phyloP scores from a whole-genome alignment of 768 basidiomycete genomes.

The Lactarius sp. region DNA sequence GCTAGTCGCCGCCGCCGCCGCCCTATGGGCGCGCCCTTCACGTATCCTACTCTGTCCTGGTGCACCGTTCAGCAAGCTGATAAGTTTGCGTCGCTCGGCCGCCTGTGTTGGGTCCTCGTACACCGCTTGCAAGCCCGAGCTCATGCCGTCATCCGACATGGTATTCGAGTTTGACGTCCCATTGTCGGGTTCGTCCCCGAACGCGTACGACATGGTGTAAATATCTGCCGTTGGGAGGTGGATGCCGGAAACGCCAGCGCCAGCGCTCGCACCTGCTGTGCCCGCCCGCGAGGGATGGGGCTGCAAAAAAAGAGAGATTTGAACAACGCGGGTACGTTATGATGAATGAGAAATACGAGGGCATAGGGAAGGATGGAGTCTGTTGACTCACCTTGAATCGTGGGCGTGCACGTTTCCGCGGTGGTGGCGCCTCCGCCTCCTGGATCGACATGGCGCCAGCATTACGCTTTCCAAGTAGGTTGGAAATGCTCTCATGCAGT shows the following conservation, averaged over 20 bases:
- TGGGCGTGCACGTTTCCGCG: constrained; percentile 38
- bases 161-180: neutral
- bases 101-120: constrained; percentile 25
- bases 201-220: constrained; percentile 16
- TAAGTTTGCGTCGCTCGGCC: constrained; percentile 22
- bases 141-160: constrained; percentile 9
- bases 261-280: constrained; percentile 23
- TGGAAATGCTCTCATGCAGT: constrained; percentile 63
- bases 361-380: neutral
- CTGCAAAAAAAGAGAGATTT: constrained; percentile 27
- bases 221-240: neutral
- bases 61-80: constrained; percentile 23
- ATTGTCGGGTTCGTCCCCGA: constrained; percentile 19
- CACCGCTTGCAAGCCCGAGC: constrained; percentile 20
- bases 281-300: constrained; percentile 37
- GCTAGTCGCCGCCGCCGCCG: neutral
- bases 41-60: constrained; percentile 17
- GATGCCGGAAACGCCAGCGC: neutral
- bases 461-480: constrained; percentile 62
- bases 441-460: constrained; percentile 33
- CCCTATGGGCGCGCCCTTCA: neutral
- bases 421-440: constrained; percentile 23
- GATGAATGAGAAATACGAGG: neutral
- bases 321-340: neutral
- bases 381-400: constrained; percentile 34